These are phyloP conservation scores for Wickerhamomyces alni DNA, from an alignment of 805 yeast species.

Conservation along the genomic window DNA sequence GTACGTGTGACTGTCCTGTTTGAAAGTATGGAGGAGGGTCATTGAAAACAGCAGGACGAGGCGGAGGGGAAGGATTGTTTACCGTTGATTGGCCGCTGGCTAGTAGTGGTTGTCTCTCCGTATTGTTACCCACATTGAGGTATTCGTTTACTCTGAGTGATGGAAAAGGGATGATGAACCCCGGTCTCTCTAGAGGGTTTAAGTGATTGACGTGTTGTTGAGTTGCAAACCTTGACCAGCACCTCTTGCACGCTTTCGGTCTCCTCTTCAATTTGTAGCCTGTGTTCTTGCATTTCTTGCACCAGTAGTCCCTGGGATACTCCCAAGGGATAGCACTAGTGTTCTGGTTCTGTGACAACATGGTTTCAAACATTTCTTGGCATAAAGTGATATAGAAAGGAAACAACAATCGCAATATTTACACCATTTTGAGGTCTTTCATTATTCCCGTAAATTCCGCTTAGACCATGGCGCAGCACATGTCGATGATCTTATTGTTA, in stretches of 20 bases:
- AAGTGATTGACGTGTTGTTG: slow-evolving; percentile 5
- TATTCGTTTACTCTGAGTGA: slow-evolving; percentile 9
- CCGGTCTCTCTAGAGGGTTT: slow-evolving; percentile 4
- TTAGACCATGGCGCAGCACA: no score
- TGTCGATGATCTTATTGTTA: no score
- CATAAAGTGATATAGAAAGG: no score
- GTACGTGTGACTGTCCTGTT: no score
- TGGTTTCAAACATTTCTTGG: no score
- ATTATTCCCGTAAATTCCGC: no score
- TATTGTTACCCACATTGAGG: slow-evolving; percentile 3
- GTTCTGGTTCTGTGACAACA: background rate
- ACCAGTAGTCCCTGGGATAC: slow-evolving; percentile 57
- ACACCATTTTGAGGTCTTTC: no score
- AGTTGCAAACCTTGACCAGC: slow-evolving; percentile 58
- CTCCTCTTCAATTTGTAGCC: slow-evolving; percentile 62
- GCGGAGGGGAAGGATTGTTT: background rate
- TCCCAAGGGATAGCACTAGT: slow-evolving; percentile 46
- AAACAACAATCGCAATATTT: no score
- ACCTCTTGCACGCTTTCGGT: slow-evolving; percentile 48
- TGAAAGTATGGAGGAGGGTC: slow-evolving; percentile 1
- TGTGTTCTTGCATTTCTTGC: slow-evolving; percentile 69
- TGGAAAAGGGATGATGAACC: slow-evolving; percentile 17
- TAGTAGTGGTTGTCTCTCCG: no score
- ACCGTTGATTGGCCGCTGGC: no score
- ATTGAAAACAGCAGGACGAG: background rate